A percentile compares a stretch with the other conserved stretches of the same genome.
phyloP scores from a whole-genome alignment of 2,329 filamentous ascomycete genomes.

The Paracamarosporium sp. region DNA sequence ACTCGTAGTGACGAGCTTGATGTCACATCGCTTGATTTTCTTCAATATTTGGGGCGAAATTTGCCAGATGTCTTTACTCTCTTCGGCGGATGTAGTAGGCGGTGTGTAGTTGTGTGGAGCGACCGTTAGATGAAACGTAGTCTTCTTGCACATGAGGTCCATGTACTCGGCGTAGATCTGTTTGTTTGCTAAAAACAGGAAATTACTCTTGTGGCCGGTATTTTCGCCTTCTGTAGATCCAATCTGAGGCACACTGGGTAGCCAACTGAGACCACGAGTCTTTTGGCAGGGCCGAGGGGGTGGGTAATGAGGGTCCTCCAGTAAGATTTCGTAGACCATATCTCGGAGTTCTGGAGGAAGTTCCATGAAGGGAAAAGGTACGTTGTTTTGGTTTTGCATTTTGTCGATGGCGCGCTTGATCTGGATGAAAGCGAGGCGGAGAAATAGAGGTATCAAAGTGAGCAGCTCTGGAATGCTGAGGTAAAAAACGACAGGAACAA shows the following conservation, averaged over 20 bases:
- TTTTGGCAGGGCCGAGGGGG: slow-evolving; percentile 18
- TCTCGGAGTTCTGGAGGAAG: slow-evolving; percentile 41
- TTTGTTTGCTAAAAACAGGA: slow-evolving; percentile 39
- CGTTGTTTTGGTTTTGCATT: slow-evolving; percentile 24
- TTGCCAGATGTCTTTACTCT: slow-evolving; percentile 32
- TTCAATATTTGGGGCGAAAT: slow-evolving; percentile 28
- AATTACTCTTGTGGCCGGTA: slow-evolving; percentile 21
- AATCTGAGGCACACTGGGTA: slow-evolving; percentile 1
- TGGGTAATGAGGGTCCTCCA: slow-evolving; percentile 40
- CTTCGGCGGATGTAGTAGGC: slow-evolving; percentile 4
- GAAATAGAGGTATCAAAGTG: slow-evolving; percentile 14
- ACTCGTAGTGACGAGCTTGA: slow-evolving; percentile 42
- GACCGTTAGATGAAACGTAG: slow-evolving; percentile 40
- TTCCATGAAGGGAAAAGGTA: slow-evolving; percentile 36
- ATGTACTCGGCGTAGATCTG: slow-evolving; percentile 44
- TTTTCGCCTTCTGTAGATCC: background rate
- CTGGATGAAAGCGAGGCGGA: slow-evolving; percentile 16
- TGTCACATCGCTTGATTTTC: slow-evolving; percentile 31
- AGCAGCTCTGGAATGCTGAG: background rate
- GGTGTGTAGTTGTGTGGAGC: slow-evolving; percentile 37
- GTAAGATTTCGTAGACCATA: slow-evolving; percentile 39
- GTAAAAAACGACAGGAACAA: background rate
- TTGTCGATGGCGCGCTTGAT: slow-evolving; percentile 21
- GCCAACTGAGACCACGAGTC: slow-evolving; percentile 22
- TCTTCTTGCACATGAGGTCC: slow-evolving; percentile 38